Conservation (phyloP, 306 rosid species). For the Sicyos baderoa region DNA sequence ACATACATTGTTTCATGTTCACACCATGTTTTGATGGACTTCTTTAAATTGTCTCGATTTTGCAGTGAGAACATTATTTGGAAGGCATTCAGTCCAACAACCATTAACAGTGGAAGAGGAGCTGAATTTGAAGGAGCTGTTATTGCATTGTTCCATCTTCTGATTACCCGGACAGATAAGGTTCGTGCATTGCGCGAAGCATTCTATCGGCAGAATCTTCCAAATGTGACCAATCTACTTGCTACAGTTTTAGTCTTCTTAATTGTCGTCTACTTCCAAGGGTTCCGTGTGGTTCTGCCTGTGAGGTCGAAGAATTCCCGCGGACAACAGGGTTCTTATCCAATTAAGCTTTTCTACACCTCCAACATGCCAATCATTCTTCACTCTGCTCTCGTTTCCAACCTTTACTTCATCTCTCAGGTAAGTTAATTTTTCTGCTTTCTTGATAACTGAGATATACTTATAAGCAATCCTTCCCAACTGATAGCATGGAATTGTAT, state of each 20-base stretch:
- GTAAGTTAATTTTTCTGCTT: slow-evolving; percentile 13
- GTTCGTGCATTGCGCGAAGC: slow-evolving; percentile 52
- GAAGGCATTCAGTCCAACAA: slow-evolving; percentile 58
- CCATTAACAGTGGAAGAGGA: slow-evolving; percentile 48
- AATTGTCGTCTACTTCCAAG: slow-evolving; percentile 49
- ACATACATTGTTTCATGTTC: not conserved
- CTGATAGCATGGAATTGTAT: not conserved
- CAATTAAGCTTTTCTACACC: slow-evolving; percentile 51
- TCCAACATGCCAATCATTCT: slow-evolving; percentile 60
- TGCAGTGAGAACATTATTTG: slow-evolving; percentile 48
- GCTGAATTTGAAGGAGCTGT: slow-evolving; percentile 59
- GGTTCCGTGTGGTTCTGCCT: slow-evolving; percentile 48
- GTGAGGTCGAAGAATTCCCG: slow-evolving; percentile 52
- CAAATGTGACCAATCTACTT: slow-evolving; percentile 47
- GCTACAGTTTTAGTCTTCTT: slow-evolving; percentile 49
- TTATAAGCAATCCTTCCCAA: not conserved
- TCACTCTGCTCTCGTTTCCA: slow-evolving; percentile 49
- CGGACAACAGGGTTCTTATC: slow-evolving; percentile 48
- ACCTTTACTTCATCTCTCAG: slow-evolving; percentile 45
- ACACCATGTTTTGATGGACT: not conserved
- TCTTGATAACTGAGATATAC: not conserved
- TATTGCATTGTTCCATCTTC: slow-evolving; percentile 42
- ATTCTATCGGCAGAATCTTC: slow-evolving; percentile 52
- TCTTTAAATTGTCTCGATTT: not conserved
- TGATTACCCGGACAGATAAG: slow-evolving; percentile 42